Percentiles rank a stretch among this genome's conserved stretches.
Evolutionary conservation across 495 filamentous ascomycete genomes (phyloP).

Genomic region (Acidiella bohemica): DNA sequence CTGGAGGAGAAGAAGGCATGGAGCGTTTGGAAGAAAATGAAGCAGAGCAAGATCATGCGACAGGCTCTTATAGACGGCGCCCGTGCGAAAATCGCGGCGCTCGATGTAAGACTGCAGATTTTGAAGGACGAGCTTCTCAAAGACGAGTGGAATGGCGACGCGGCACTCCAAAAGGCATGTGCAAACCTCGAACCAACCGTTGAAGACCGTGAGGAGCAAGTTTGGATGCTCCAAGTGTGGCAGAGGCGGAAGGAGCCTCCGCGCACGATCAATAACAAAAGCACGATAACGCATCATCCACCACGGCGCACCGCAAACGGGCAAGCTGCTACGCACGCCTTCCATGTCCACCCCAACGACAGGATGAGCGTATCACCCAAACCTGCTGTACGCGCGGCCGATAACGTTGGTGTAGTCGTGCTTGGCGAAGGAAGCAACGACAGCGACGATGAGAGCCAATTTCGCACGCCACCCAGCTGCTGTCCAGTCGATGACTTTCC

Average conservation of each 20-base stretch:
- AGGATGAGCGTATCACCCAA: conserved; percentile 10
- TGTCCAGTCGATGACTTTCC: no score
- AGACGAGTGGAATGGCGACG: conserved; percentile 36
- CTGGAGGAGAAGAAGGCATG: conserved; percentile 38
- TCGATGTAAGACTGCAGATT: conserved; percentile 38
- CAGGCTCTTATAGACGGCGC: conserved; percentile 18
- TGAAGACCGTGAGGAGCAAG: conserved; percentile 39
- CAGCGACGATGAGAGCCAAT: conserved; percentile 8
- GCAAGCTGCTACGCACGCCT: background rate
- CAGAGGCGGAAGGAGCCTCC: conserved; percentile 25
- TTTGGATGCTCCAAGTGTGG: conserved; percentile 44
- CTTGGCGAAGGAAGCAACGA: background rate
- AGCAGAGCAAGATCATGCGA: conserved; percentile 18
- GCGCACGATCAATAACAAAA: background rate
- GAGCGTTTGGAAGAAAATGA: conserved; percentile 46
- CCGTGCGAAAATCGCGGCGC: conserved; percentile 25
- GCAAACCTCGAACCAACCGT: conserved; percentile 47
- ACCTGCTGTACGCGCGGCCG: no score
- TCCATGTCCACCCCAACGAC: conserved; percentile 10
- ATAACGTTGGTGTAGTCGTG: background rate
- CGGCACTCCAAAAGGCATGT: conserved; percentile 38
- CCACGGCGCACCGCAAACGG: background rate
- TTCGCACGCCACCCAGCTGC: conserved; percentile 3
- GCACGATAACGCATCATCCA: background rate
- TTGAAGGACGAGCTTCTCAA: conserved; percentile 37